Percentiles rank a stretch among this genome's conserved stretches.
Evolutionary conservation across 2,329 filamentous ascomycete genomes (phyloP).

Genomic region (Colletotrichum godetiae): DNA sequence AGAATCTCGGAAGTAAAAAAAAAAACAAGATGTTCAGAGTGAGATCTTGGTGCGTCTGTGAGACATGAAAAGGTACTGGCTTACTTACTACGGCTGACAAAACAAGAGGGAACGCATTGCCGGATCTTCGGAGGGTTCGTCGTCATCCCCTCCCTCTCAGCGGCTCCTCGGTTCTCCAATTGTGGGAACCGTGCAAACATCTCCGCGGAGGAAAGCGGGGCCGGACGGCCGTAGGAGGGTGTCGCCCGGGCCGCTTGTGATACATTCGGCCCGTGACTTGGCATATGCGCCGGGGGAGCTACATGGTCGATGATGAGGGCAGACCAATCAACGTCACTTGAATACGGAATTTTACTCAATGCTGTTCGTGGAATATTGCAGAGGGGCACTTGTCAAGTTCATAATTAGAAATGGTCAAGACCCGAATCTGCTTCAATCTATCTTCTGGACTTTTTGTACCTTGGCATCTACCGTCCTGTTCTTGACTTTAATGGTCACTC

Average conservation of each 20-base stretch:
- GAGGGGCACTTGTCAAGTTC: too few relatives aligned
- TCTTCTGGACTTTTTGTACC: too few relatives aligned
- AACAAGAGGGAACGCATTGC: not conserved
- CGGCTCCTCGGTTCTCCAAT: not conserved
- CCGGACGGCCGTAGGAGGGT: not conserved
- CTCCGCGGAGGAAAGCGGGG: not conserved
- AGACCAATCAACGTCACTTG: too few relatives aligned
- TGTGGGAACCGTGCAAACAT: not conserved
- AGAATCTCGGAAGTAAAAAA: not conserved
- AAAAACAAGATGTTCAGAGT: not conserved
- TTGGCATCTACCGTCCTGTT: too few relatives aligned
- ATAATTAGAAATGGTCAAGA: too few relatives aligned
- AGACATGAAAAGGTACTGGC: not conserved
- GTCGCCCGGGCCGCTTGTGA: too few relatives aligned
- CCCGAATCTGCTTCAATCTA: too few relatives aligned
- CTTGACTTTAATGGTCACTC: too few relatives aligned
- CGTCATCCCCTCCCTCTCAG: not conserved
- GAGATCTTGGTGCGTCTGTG: not conserved
- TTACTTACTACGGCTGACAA: slow-evolving; percentile 1
- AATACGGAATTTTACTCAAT: too few relatives aligned
- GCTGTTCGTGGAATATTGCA: too few relatives aligned
- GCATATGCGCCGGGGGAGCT: not conserved
- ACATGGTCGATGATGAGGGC: too few relatives aligned
- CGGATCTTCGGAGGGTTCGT: not conserved
- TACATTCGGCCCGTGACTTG: not conserved